phyloP scores from a whole-genome alignment of 2,329 filamentous ascomycete genomes.

The Penicillium sumatraense region DNA sequence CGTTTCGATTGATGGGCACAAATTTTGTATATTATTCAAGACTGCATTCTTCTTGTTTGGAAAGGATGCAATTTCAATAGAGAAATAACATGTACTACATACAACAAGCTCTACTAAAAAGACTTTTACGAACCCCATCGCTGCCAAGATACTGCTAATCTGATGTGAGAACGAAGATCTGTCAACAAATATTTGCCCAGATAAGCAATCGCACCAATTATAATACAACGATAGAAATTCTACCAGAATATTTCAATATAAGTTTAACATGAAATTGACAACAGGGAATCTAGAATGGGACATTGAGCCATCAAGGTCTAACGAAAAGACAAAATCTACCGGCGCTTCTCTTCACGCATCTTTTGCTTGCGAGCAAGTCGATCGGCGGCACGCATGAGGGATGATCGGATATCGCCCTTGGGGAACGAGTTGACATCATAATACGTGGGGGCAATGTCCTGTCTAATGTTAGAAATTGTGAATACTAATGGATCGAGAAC shows the following conservation, averaged over 20 bases:
- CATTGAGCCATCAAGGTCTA: slow-evolving; percentile 15
- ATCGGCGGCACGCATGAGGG: slow-evolving; percentile 59
- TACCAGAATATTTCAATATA: neutral
- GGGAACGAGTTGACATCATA: slow-evolving; percentile 83
- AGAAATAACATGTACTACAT: slow-evolving; percentile 11
- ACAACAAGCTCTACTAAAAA: neutral
- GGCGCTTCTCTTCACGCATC: slow-evolving; percentile 47
- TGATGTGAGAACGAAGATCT: neutral
- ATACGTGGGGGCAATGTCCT: slow-evolving; percentile 93
- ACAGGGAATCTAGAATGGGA: slow-evolving; percentile 21
- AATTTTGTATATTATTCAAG: slow-evolving; percentile 18
- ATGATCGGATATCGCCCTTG: slow-evolving; percentile 82
- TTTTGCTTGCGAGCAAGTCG: slow-evolving; percentile 60
- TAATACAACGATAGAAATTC: neutral
- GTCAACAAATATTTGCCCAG: too few species aligned
- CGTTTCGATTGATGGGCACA: neutral
- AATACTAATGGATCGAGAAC: slow-evolving; percentile 6
- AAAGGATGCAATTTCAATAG: slow-evolving; percentile 11
- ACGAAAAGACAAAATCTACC: slow-evolving; percentile 26
- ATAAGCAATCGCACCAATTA: too few species aligned
- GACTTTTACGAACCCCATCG: neutral
- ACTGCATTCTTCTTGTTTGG: neutral
- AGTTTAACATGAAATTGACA: slow-evolving; percentile 4
- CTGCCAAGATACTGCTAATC: neutral
- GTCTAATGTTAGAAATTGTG: slow-evolving; percentile 22